Evolutionary conservation across 169 alveolate species (phyloP), one percentile per base, ranked within the genome.

Genomic region (Toxoplasma gondii): DNA sequence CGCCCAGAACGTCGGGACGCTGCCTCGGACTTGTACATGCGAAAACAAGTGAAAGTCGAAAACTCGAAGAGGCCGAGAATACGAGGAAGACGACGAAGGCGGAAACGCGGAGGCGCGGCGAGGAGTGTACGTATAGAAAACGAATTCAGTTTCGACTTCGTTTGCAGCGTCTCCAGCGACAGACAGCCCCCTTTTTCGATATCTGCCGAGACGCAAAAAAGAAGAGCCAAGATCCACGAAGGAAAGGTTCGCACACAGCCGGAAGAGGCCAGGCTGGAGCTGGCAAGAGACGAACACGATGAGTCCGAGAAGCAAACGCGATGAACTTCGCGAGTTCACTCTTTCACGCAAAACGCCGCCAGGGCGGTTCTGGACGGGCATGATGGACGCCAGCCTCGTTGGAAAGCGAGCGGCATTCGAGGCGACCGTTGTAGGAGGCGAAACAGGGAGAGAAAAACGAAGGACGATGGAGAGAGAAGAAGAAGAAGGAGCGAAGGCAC

Each of bases 91-190:
- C 80, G 45, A 44, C 27, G 49, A 34, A 29, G 53, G 16, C 34
- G 29, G 7, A 83, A n/a, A n/a, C 43, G 84, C 44, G 9, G 84
- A 34, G 49, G 27, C n/a, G 43, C 43, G 84, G 39, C 84, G 84
- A 12, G 44, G 84, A 16, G 39, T 31, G 43, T 74, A 74, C 27
- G 84, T 34, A 17, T 58, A 69, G 53, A 67, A 53, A 7, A 64
- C 38, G 64, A 88, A 88, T 58, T 88, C 92, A 9, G 69, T 69
- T n/a, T 88, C 92, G 41, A 88, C 64, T 38, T 88, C 92, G 83
- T 88, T 88, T 12, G 92, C 92, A 36, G 83, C 45, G 69, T 88
- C 92, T 4, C 92, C 92, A 1, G 92, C 92, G 39, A 34, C 58
- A 83, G 67, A 45, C 41, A 88, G 81, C 22, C 92, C 92, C 36